Conservation (phyloP, 164 flowering plant species). For the Magnolia sinica region DNA sequence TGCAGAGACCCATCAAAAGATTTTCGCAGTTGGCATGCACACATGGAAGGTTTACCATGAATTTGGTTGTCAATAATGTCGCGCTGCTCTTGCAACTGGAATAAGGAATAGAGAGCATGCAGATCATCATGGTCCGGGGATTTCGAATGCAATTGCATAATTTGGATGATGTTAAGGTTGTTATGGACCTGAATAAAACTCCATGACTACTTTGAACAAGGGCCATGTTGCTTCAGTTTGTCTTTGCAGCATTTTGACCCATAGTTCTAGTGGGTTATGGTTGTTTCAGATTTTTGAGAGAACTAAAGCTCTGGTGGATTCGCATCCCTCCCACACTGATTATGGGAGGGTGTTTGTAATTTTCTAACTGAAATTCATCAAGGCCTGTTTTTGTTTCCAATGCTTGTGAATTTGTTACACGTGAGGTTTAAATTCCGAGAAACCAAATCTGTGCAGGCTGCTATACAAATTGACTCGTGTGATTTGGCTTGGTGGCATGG, state of each 20-base stretch:
- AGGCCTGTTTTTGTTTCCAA: background rate
- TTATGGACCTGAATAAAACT: background rate
- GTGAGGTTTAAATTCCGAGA: too few species aligned
- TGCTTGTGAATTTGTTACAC: background rate
- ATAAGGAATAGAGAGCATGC: background rate
- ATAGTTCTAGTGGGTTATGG: background rate
- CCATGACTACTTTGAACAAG: background rate
- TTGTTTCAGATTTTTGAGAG: background rate
- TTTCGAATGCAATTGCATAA: background rate
- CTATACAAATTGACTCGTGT: too few species aligned
- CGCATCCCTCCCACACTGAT: background rate
- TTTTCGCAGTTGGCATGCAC: background rate
- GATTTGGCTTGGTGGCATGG: too few species aligned
- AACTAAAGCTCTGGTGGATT: background rate
- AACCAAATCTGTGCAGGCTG: too few species aligned
- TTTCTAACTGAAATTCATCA: conserved; percentile 2
- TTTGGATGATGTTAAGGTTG: background rate
- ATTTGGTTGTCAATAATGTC: conserved; percentile 4
- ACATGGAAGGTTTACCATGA: background rate
- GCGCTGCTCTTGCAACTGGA: background rate
- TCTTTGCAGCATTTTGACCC: background rate
- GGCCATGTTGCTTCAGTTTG: background rate
- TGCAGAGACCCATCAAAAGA: background rate
- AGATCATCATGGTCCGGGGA: background rate
- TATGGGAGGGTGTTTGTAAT: background rate